Evolutionary conservation across 805 yeast species (phyloP).

Genomic region (Monosporozyma yasuniensis): DNA sequence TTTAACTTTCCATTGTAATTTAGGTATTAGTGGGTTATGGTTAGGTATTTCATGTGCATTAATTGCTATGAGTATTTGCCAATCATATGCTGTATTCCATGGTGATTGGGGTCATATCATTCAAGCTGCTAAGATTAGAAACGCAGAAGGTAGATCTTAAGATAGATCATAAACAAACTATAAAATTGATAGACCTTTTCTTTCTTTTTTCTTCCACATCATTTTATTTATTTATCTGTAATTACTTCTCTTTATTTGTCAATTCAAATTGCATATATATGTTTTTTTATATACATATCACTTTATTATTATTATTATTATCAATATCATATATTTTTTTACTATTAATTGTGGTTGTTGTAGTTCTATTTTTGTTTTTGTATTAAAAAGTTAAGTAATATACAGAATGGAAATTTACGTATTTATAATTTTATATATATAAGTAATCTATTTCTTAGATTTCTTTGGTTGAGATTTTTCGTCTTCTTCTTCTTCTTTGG

Average conservation of each 20-base stretch:
- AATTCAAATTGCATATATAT: background rate
- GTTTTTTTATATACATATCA: background rate
- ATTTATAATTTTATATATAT: background rate
- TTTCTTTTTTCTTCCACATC: background rate
- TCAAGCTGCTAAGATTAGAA: conserved; percentile 23
- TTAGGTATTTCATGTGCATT: conserved; percentile 36
- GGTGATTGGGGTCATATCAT: conserved; percentile 27
- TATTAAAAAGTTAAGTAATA: background rate
- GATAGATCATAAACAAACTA: too few species aligned
- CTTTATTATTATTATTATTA: background rate
- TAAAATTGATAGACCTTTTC: too few species aligned
- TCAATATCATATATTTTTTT: background rate
- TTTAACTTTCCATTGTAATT: conserved; percentile 42
- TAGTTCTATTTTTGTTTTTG: background rate
- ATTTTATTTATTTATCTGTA: background rate
- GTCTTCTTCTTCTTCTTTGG: conserved; percentile 4
- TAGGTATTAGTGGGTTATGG: conserved; percentile 57
- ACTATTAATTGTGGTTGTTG: background rate
- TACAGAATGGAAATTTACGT: background rate
- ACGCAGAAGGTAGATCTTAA: conserved; percentile 14
- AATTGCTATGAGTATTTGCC: conserved; percentile 28
- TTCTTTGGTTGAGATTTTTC: conserved; percentile 7
- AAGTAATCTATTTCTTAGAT: conserved; percentile 13
- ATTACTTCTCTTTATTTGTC: background rate
- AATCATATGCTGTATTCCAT: conserved; percentile 29